Percentiles rank a stretch among this genome's conserved stretches.
phyloP scores from a whole-genome alignment of 1,284 basidiomycete genomes.

The Sanghuangporus sanghuang region DNA sequence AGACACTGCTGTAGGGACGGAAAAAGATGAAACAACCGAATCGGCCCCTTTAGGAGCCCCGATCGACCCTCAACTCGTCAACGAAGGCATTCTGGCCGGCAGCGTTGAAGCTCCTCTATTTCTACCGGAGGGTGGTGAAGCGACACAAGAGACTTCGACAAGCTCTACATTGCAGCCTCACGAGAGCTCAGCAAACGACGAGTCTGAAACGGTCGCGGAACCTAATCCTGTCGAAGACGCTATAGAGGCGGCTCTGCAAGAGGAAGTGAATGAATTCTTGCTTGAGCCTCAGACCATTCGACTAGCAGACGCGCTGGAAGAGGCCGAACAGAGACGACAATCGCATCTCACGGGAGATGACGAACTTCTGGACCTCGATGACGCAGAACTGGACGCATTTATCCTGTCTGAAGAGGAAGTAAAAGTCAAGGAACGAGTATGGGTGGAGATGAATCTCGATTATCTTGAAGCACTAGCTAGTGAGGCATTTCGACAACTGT shows the following conservation, averaged over 20 bases:
- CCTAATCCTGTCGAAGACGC: slow-evolving; percentile 35
- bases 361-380: slow-evolving; percentile 80
- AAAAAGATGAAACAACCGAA: neutral
- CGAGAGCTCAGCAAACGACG: neutral
- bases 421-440: slow-evolving; percentile 87
- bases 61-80: slow-evolving; percentile 42
- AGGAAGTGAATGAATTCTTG: slow-evolving; percentile 63
- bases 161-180: neutral
- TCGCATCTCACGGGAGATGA: slow-evolving; percentile 48
- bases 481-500: slow-evolving; percentile 31
- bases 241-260: slow-evolving; percentile 49
- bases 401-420: slow-evolving; percentile 85
- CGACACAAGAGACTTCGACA: neutral
- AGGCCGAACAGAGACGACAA: slow-evolving; percentile 54
- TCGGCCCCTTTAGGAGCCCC: slow-evolving; percentile 18
- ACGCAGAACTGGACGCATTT: slow-evolving; percentile 88
- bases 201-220: neutral
- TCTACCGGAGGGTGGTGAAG: slow-evolving; percentile 18
- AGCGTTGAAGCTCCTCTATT: slow-evolving; percentile 17
- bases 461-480: slow-evolving; percentile 89
- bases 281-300: slow-evolving; percentile 49
- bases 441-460: slow-evolving; percentile 94
- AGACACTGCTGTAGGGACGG: slow-evolving; percentile 22
- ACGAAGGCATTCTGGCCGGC: slow-evolving; percentile 41
- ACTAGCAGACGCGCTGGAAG: slow-evolving; percentile 55